Evolutionary conservation across 352 stramenopile genomes (phyloP), one percentile per base, ranked within the genome.

Genomic region (Pythium scleroteichum): DNA sequence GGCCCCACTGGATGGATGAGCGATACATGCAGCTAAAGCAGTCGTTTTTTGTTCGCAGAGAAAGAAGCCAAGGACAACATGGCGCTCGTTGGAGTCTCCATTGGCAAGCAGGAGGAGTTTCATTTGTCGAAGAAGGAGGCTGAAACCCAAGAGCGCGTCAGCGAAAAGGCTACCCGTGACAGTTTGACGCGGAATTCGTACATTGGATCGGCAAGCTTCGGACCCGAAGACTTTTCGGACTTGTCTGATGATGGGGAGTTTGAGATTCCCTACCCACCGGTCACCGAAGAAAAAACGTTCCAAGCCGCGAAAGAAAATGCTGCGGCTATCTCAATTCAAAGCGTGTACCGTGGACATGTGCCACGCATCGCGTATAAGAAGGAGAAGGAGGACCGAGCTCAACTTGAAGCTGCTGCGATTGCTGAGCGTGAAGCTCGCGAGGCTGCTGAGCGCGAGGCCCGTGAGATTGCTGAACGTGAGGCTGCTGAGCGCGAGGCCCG

Each of bases 231-330:
- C n/a, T 61, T 66, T 35, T 66, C 59, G 1, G 53, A 68, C 22
- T 13, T 68, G 3, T 61, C 50, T 8, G 52, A 66, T 24, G 39
- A 53, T 14, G 23, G 44, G 2, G 59, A 66, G 13, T 52, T 35
- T 7, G 47, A 54, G 12, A 53, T 56, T n/a, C 48, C 49, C 1
- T 49, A 66, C 20, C 22, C 42, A 4, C 33, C 59, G 10, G 20
- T 57, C 24, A 63, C 59, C 0, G 73, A 79, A 39, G 72, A 73
- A 4, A 16, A 27, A 53, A 75, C 2, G 82, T 88, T 48, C 41
- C 4, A 48, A 26, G 5, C 17, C 7, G 41, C 41, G 8, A 22
- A 26, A 5, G 3, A 26, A 5, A 48, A 23, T 13, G 41, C 41
- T 26, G 41, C 41, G 3, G 41, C 41, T 22, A 26, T 20, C 41